These are phyloP conservation scores for Clarireedia monteithiana DNA, from an alignment of 2,329 filamentous ascomycete species.

Conservation along the genomic window DNA sequence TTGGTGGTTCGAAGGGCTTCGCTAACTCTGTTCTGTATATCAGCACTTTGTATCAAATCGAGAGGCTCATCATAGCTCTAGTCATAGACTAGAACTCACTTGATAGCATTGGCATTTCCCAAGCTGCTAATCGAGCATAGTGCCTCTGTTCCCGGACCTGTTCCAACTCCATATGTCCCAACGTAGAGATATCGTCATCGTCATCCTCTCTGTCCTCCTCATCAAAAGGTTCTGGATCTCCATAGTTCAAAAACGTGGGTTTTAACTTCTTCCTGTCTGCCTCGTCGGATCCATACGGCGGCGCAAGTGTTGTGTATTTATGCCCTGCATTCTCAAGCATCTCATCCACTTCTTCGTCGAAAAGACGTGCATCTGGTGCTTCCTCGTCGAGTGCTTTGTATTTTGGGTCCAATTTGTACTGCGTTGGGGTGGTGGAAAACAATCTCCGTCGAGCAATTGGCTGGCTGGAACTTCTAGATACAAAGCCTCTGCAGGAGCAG, in stretches of 20 bases:
- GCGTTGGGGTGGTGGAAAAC: constrained; percentile 20
- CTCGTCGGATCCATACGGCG: constrained; percentile 4
- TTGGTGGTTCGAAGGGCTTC: constrained; percentile 70
- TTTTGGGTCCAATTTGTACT: constrained; percentile 8
- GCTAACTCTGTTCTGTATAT: constrained; percentile 56
- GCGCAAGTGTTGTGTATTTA: constrained; percentile 1
- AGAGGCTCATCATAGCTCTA: neutral
- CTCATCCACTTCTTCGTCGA: constrained; percentile 6
- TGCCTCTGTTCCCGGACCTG: constrained; percentile 82
- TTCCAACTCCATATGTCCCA: constrained; percentile 82
- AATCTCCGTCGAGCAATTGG: constrained; percentile 18
- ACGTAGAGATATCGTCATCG: constrained; percentile 75
- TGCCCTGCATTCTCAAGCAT: constrained; percentile 1
- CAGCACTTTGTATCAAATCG: neutral
- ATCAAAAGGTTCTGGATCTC: constrained; percentile 25
- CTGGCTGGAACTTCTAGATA: constrained; percentile 10
- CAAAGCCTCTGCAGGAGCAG: constrained; percentile 16
- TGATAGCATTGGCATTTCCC: constrained; percentile 89
- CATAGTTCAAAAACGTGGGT: constrained; percentile 29
- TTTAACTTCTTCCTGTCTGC: constrained; percentile 21
- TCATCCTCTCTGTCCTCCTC: constrained; percentile 46
- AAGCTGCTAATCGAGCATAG: constrained; percentile 79
- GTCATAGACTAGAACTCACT: constrained; percentile 49
- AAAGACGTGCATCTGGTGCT: neutral
- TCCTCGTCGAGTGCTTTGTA: constrained; percentile 4